Percentiles rank a stretch among this genome's conserved stretches.
These are phyloP conservation scores for Suhomyces anneliseae DNA, from an alignment of 1,139 yeast genomes.

Conservation along the genomic window DNA sequence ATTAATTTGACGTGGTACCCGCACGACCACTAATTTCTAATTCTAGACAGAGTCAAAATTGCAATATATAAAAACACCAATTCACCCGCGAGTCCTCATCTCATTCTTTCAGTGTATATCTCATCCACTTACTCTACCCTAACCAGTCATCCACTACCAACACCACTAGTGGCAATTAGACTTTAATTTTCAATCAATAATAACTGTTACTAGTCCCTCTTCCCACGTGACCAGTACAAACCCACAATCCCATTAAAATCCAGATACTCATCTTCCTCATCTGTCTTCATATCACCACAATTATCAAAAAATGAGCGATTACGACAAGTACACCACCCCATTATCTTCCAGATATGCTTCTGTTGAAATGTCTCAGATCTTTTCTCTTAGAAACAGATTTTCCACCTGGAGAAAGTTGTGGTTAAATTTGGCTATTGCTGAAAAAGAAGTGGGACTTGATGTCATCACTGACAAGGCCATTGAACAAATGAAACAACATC, in stretches of 20 bases:
- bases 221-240: no score
- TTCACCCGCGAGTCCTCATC: neutral
- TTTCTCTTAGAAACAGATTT: conserved; percentile 90
- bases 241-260: no score
- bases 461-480: conserved; percentile 90
- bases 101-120: neutral
- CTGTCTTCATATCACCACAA: neutral
- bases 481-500: conserved; percentile 74
- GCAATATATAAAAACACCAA: neutral
- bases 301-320: conserved; percentile 23
- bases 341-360: conserved; percentile 96
- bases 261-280: neutral
- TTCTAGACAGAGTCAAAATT: conserved; percentile 2
- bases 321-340: conserved; percentile 86
- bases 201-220: no score
- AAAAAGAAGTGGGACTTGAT: conserved; percentile 81
- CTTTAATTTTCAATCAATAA: no score
- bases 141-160: no score
- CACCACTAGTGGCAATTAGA: no score
- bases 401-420: conserved; percentile 98
- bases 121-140: no score
- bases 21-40: neutral
- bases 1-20: neutral
- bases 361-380: conserved; percentile 91
- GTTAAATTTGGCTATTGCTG: conserved; percentile 95